A percentile compares a stretch with the other conserved stretches of the same genome.
Evolutionary conservation across 202 grass and related monocot genomes (phyloP).

Genomic region (Bolboschoenoplectus hybrid): DNA sequence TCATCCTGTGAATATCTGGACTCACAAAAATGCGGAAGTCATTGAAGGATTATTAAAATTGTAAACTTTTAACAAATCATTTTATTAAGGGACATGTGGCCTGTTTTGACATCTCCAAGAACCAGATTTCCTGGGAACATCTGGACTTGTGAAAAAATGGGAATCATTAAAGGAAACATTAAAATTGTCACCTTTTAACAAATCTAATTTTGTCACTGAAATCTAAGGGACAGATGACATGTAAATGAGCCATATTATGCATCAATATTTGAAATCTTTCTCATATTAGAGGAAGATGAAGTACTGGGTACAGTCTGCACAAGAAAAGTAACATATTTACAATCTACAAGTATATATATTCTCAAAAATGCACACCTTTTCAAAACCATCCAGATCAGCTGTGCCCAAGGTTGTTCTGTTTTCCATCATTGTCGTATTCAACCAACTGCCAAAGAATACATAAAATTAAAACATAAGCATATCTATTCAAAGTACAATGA

Average conservation of each 20-base stretch:
- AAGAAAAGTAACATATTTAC: neutral
- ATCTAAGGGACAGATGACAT: neutral
- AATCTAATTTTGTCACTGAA: neutral
- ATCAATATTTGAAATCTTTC: neutral
- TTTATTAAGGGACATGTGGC: no score
- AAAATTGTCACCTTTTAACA: neutral
- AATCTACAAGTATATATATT: neutral
- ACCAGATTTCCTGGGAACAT: neutral
- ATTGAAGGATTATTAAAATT: no score
- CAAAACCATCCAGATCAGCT: conserved; percentile 92
- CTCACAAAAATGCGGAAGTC: no score
- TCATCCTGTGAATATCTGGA: neutral
- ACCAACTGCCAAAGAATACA: conserved; percentile 60
- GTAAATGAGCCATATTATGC: conserved; percentile 12
- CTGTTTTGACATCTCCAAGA: neutral
- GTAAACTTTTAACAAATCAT: no score
- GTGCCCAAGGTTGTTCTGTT: conserved; percentile 84
- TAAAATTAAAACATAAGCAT: neutral
- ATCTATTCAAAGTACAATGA: neutral
- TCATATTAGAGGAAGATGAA: neutral
- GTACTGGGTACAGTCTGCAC: neutral
- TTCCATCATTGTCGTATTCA: conserved; percentile 99
- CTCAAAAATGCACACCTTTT: conserved; percentile 57
- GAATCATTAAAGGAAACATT: neutral
- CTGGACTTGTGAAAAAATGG: neutral